Base-by-base conservation (phyloP, 2,329 filamentous ascomycete species). In the Seiridium cupressi region DNA sequence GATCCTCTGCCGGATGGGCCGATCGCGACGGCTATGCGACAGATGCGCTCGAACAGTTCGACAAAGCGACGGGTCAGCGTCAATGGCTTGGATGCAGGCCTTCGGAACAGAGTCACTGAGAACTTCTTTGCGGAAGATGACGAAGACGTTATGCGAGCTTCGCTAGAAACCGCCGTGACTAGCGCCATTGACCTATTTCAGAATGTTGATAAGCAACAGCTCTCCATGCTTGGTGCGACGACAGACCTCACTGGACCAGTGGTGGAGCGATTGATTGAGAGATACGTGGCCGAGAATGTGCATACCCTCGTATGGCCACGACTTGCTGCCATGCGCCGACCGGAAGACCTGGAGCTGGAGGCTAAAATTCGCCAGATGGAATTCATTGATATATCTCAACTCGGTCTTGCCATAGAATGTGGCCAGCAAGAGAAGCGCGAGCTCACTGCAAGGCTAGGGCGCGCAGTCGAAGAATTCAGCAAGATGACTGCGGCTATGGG, bases 171-270 rank as follows among this genome's bases (percentile, higher is more conserved):
- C 1, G 93, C 94, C 1, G 91, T 99, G 9, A 97, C 92, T 8
- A 86, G 91, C 8, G 95, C 93, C 0, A 98, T 99, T 65, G 95
- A 99, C 69, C 82, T 98, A 1, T 99, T 99, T 66, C 94, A 98
- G 69, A 88, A 89, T 61, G 94, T 99, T 5, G 95, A 99, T 72
- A 97, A 97, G 73, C 92, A 96, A 69, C 95, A 98, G 69, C 80
- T 99, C 35, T 97, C 94, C 3, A 82, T 96, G 42, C 82, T 99
- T 4, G 95, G 93, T 18, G 91, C 93, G 4, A 97, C 93, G 1
- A 99, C 96, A 2, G 93, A 97, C 71, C 78, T 99, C 56, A 98
- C 95, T 0, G 94, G 95, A 0, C 92, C 93, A 1, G 79, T 96
- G 7, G 93, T 99, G 1, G 96, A 99, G 76, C 88, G 91, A 62